Percentiles rank a stretch among this genome's conserved stretches.
Conservation (phyloP, 148 eudicot genomes). For the Amaranthus cruentus region DNA sequence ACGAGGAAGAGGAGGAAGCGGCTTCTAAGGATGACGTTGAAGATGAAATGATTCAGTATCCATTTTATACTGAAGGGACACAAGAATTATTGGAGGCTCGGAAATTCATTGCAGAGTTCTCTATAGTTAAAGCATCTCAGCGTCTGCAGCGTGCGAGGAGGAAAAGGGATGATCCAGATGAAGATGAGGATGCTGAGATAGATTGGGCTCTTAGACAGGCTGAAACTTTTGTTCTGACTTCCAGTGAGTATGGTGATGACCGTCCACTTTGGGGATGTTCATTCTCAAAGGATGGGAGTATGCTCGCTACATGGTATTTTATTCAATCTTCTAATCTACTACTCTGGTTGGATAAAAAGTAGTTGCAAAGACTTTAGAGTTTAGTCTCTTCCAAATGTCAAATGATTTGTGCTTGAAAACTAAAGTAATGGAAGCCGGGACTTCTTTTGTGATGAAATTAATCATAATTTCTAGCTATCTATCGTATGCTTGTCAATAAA, state of each 20-base stretch:
- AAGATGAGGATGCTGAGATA: conserved; percentile 84
- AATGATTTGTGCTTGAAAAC: too few relatives aligned
- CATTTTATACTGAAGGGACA: conserved; percentile 84
- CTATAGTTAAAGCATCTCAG: conserved; percentile 54
- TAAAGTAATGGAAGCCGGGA: neutral
- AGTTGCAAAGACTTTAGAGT: neutral
- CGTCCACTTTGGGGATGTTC: conserved; percentile 88
- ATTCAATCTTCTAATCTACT: conserved; percentile 1
- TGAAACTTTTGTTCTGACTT: conserved; percentile 52
- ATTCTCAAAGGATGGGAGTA: conserved; percentile 61
- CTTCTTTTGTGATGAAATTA: neutral
- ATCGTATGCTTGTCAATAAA: neutral
- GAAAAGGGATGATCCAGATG: conserved; percentile 88
- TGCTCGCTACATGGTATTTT: conserved; percentile 85
- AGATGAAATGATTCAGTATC: conserved; percentile 67
- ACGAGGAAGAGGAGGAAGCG: conserved; percentile 82
- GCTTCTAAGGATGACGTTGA: conserved; percentile 45
- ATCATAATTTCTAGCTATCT: neutral
- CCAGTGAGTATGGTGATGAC: conserved; percentile 91
- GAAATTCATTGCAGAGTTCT: conserved; percentile 55
- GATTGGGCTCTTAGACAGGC: conserved; percentile 79
- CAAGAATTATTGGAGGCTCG: conserved; percentile 59
- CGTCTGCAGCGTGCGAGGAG: conserved; percentile 73
- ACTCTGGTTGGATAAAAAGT: neutral
- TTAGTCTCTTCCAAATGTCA: too few relatives aligned